Conservation (phyloP, 1,284 basidiomycete species). For the Takashimella koratensis region DNA sequence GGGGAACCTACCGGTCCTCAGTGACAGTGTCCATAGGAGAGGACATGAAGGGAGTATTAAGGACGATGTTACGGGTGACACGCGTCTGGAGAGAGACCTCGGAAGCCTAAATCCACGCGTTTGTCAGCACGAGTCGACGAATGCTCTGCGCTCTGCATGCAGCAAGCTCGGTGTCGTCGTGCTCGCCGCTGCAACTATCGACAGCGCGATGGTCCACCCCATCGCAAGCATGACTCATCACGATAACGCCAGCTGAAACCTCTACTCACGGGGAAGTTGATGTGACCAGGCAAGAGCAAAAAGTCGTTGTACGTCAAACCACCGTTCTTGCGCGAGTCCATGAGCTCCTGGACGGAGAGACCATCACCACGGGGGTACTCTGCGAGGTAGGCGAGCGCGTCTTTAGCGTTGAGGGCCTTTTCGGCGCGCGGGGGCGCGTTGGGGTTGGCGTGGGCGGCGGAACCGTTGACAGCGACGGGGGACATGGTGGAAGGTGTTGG, state of each 20-base stretch:
- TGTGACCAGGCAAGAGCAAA: constrained; percentile 89
- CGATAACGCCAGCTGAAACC: too few species aligned
- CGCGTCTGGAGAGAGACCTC: constrained; percentile 77
- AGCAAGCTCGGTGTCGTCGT: too few species aligned
- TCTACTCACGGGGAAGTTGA: constrained; percentile 81
- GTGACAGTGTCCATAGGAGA: constrained; percentile 99
- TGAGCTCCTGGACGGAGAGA: constrained; percentile 77
- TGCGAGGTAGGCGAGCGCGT: constrained; percentile 68
- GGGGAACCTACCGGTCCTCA: constrained; percentile 61
- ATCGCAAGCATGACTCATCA: too few species aligned
- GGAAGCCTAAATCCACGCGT: constrained; percentile 27
- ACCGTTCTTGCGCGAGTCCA: constrained; percentile 83
- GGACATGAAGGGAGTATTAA: constrained; percentile 96
- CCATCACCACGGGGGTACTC: constrained; percentile 79
- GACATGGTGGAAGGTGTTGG: constrained; percentile 10
- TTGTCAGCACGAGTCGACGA: too few species aligned
- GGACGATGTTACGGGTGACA: constrained; percentile 84
- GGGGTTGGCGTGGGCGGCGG: constrained; percentile 1
- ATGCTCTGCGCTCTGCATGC: too few species aligned
- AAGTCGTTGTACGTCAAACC: constrained; percentile 98
- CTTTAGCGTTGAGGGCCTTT: constrained; percentile 26
- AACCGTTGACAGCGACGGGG: constrained; percentile 13
- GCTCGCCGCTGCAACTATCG: too few species aligned
- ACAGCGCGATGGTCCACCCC: too few species aligned
- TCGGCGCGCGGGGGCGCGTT: constrained; percentile 17